Percentiles rank a stretch among this genome's conserved stretches.
phyloP scores from a whole-genome alignment of 768 basidiomycete genomes.

The Sarcodon aspratus region DNA sequence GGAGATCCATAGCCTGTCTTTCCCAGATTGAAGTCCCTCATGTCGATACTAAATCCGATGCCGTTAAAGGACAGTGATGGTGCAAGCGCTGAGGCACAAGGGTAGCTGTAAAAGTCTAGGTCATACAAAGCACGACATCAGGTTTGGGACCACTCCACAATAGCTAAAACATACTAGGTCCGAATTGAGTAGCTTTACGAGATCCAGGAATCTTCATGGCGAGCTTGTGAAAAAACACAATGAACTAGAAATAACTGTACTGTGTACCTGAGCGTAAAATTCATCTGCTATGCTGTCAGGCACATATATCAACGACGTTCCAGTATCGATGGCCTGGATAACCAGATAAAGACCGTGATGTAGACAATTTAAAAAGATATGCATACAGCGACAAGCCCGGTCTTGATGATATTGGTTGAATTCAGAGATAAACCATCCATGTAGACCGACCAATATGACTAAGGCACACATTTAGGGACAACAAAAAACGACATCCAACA shows the following conservation, averaged over 20 bases:
- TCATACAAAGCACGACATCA: background rate
- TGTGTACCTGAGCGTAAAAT: conserved; percentile 34
- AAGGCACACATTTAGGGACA: background rate
- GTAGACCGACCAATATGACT: conserved; percentile 53
- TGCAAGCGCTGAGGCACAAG: conserved; percentile 27
- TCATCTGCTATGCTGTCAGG: conserved; percentile 28
- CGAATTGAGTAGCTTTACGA: conserved; percentile 27
- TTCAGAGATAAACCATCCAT: conserved; percentile 35
- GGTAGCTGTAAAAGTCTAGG: conserved; percentile 36
- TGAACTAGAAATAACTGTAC: background rate
- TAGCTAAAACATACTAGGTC: conserved; percentile 20
- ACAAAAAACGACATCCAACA: background rate
- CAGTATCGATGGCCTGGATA: conserved; percentile 52
- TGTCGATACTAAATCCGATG: conserved; percentile 27
- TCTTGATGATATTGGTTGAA: conserved; percentile 3
- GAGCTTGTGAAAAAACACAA: background rate
- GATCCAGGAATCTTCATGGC: conserved; percentile 37
- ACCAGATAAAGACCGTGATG: background rate
- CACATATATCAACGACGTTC: conserved; percentile 55
- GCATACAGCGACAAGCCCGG: conserved; percentile 26
- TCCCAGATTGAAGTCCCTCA: conserved; percentile 48
- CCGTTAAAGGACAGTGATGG: conserved; percentile 36
- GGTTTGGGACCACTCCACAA: background rate
- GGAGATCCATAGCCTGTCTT: conserved; percentile 15
- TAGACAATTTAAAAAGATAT: conserved; percentile 1